Evolutionary conservation across 352 stramenopile species (phyloP), one percentile per base, ranked within the genome.

Genomic region (Plasmopara viticola): DNA sequence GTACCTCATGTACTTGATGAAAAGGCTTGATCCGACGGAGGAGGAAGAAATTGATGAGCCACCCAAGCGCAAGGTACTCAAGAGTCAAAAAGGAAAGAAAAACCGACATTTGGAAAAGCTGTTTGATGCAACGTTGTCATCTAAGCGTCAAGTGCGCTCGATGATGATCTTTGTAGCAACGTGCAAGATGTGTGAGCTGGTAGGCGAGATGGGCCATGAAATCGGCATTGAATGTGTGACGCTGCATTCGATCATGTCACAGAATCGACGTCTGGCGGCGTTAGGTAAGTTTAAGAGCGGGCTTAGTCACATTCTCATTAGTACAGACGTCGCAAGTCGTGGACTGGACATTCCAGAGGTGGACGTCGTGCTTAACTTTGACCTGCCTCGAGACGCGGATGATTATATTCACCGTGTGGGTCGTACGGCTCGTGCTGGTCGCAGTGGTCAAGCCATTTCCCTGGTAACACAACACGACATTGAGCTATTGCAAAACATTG

Each of bases 371-470:
- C 71, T 99, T 39, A 99, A 99, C 68, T 98, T 95, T 35, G 96
- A 99, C 67, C 56, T 99, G 17, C 97, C 97, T 5, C 79, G 89
- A 25, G 88, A 92, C 48, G 67, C 94, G n/a, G 86, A 97, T 38
- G 94, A 98, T 65, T 99, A 99, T 66, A 93, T 99, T 35, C 97
- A 99, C 66, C 87, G 96, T 29, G 94, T 99, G 30, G 96, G 96
- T 45, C 83, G 96, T 62, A 99, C 95, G 2, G 95, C 94, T 9
- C 84, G 95, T 67, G 93, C 93, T 0, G 95, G 96, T 6, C 72
- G 91, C 47, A 72, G 75, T 43, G 95, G 96, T 29, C 74, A 85
- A 39, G 91, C 95, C 9, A 92, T 99, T 31, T 97, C 89, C 55
- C 71, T 99, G 10, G 89, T 99, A 1, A 97, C 92, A 5, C 92